phyloP scores from a whole-genome alignment of 2,329 filamentous ascomycete genomes.

The Elsinoe arachidis region DNA sequence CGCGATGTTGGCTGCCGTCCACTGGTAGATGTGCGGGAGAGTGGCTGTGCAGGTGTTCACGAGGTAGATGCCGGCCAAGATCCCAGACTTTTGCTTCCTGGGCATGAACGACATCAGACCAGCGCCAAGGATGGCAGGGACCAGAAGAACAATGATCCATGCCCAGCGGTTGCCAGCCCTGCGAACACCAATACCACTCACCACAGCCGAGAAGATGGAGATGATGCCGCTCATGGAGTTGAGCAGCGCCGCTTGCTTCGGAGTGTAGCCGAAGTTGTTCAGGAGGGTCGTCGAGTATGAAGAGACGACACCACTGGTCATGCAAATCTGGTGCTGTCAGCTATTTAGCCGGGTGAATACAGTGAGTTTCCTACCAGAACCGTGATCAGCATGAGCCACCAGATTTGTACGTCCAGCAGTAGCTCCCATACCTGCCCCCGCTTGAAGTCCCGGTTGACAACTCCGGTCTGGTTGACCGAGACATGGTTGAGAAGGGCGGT shows the following conservation, averaged over 20 bases:
- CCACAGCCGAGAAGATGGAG: constrained; percentile 44
- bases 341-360: too few species aligned
- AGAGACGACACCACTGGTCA: constrained; percentile 47
- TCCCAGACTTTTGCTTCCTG: constrained; percentile 34
- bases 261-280: constrained; percentile 23
- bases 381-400: constrained; percentile 30
- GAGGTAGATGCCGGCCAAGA: constrained; percentile 26
- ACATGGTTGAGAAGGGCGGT: constrained; percentile 40
- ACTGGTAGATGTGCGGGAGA: constrained; percentile 27
- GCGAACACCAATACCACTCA: constrained; percentile 42
- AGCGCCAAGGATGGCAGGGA: constrained; percentile 13
- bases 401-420: constrained; percentile 53
- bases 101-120: constrained; percentile 27
- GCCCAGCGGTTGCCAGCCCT: constrained; percentile 42
- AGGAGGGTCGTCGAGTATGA: constrained; percentile 47
- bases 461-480: constrained; percentile 35
- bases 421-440: constrained; percentile 47
- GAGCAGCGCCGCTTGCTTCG: constrained; percentile 42
- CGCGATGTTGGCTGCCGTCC: constrained; percentile 42
- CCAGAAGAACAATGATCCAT: constrained; percentile 25
- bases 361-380: constrained; percentile 10
- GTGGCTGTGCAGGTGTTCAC: constrained; percentile 26
- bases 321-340: constrained; percentile 36
- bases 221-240: constrained; percentile 48
- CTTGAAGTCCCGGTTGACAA: constrained; percentile 41